Percentiles rank a stretch among this genome's conserved stretches.
Evolutionary conservation across 768 basidiomycete genomes (phyloP).

Genomic region (Mycena filopes): DNA sequence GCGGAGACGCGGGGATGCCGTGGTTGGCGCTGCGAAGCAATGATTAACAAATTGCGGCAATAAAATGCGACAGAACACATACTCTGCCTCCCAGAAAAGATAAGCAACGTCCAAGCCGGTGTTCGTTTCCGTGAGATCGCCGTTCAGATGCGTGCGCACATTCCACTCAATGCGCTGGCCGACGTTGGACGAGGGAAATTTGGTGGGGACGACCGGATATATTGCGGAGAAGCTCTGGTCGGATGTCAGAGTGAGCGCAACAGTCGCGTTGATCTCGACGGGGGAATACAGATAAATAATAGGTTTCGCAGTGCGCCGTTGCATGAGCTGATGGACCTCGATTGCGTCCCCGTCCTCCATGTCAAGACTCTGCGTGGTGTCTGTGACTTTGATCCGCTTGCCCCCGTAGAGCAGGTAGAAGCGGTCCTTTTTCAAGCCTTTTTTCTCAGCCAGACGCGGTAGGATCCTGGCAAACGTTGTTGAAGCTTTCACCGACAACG

Average conservation of each 20-base stretch:
- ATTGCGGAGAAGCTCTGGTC: slow-evolving; percentile 48
- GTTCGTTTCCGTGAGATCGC: slow-evolving; percentile 33
- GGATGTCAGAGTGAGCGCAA: slow-evolving; percentile 43
- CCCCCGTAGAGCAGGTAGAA: no score
- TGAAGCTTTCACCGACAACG: no score
- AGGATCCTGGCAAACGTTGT: no score
- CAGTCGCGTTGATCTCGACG: slow-evolving; percentile 36
- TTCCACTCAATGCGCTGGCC: slow-evolving; percentile 46
- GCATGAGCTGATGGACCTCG: not conserved
- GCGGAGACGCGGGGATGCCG: slow-evolving; percentile 4
- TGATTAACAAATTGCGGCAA: not conserved
- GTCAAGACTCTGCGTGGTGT: not conserved
- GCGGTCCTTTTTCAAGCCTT: no score
- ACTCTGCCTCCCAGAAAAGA: slow-evolving; percentile 40
- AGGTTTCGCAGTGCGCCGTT: slow-evolving; percentile 37
- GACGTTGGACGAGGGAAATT: slow-evolving; percentile 10
- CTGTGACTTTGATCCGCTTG: no score
- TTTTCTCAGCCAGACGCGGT: no score
- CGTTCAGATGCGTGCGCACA: slow-evolving; percentile 26
- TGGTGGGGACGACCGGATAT: slow-evolving; percentile 46
- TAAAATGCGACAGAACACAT: not conserved
- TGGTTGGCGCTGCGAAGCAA: slow-evolving; percentile 10
- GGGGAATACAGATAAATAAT: slow-evolving; percentile 52
- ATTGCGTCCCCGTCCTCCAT: not conserved
- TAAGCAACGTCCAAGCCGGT: slow-evolving; percentile 36